phyloP scores from a whole-genome alignment of 2,329 filamentous ascomycete species.

The Hymenoscyphus infarciens region DNA sequence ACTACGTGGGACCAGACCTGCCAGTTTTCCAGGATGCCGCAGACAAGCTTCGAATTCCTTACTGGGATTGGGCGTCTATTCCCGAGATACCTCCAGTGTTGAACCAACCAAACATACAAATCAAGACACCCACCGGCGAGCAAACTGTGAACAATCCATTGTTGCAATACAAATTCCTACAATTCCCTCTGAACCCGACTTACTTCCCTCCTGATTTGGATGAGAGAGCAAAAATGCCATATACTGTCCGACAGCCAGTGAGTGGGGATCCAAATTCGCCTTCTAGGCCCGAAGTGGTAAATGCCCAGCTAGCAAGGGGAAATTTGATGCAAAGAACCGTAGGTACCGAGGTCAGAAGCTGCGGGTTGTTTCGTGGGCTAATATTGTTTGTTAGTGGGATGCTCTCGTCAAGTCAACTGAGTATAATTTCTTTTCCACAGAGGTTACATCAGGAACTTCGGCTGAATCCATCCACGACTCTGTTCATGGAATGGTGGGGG shows the following conservation, averaged over 20 bases:
- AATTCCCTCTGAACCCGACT: conserved; percentile 33
- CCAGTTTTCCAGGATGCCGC: conserved; percentile 42
- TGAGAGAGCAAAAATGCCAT: not conserved
- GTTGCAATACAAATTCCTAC: conserved; percentile 46
- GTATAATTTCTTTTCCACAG: conserved; percentile 42
- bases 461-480: conserved; percentile 45
- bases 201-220: conserved; percentile 36
- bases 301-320: conserved; percentile 18
- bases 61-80: conserved; percentile 44
- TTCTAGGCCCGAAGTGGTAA: conserved; percentile 22
- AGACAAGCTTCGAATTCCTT: conserved; percentile 41
- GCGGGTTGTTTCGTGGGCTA: not conserved
- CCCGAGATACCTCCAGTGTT: conserved; percentile 40
- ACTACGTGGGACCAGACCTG: conserved; percentile 14
- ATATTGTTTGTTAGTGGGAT: conserved; percentile 37
- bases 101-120: conserved; percentile 29
- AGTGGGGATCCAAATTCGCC: conserved; percentile 14
- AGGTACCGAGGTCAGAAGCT: not conserved
- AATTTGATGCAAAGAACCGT: conserved; percentile 30
- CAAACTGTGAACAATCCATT: conserved; percentile 46
- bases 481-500: conserved; percentile 42
- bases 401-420: conserved; percentile 39
- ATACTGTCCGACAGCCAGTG: conserved; percentile 33
- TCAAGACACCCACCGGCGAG: conserved; percentile 26
- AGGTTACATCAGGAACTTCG: conserved; percentile 38